Conservation (phyloP, 371 early-diverging fungal species). For the Actinomortierella wolfii region DNA sequence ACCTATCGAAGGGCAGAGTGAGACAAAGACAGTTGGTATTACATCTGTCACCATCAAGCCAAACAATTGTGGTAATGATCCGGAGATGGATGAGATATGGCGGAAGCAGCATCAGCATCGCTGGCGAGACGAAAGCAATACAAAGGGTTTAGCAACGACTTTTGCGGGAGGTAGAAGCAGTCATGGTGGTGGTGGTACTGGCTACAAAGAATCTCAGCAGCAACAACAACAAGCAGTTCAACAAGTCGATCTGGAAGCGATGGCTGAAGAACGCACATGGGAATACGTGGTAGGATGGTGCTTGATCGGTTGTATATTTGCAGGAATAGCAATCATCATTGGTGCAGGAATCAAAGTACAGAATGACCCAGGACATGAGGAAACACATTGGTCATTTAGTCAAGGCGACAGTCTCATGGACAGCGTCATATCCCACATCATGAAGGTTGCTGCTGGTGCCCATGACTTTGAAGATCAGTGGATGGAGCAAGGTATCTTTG, state of each 20-base stretch:
- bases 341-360: constrained; percentile 13
- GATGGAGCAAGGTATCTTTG: constrained; percentile 55
- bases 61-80: constrained; percentile 9
- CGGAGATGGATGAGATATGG: constrained; percentile 13
- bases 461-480: constrained; percentile 35
- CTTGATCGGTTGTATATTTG: constrained; percentile 17
- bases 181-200: not conserved
- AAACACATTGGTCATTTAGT: constrained; percentile 17
- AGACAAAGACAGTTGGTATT: too few relatives aligned
- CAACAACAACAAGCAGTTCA: not conserved
- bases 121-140: constrained; percentile 1
- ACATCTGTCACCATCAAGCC: too few relatives aligned
- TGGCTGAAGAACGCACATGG: constrained; percentile 21
- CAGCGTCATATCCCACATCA: constrained; percentile 48
- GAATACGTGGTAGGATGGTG: constrained; percentile 36
- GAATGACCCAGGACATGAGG: constrained; percentile 1
- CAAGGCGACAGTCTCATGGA: constrained; percentile 35
- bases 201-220: not conserved
- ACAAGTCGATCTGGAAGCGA: constrained; percentile 3
- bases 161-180: not conserved
- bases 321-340: constrained; percentile 11
- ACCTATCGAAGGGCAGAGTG: too few relatives aligned
- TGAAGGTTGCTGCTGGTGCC: constrained; percentile 49
- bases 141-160: not conserved
- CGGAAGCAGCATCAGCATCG: constrained; percentile 14